Evolutionary conservation across 768 basidiomycete genomes (phyloP).

Genomic region (Rhodotorula diobovata): DNA sequence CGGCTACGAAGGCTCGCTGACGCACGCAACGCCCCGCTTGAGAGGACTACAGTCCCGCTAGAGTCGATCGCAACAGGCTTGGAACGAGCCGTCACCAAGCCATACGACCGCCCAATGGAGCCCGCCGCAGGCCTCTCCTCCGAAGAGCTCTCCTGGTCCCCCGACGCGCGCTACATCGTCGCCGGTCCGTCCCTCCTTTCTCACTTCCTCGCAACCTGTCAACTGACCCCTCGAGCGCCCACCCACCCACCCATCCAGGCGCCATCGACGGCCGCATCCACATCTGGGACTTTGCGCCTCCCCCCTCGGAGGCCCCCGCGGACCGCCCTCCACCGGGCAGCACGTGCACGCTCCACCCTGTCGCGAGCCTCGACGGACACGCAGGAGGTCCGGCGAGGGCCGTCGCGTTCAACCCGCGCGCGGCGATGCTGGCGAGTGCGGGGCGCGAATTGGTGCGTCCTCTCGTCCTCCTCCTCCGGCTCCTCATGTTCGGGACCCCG

Average conservation of each 20-base stretch:
- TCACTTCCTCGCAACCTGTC: neutral
- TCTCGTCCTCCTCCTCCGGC: too few species aligned
- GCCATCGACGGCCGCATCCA: conserved; percentile 67
- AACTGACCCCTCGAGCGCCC: neutral
- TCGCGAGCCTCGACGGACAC: conserved; percentile 66
- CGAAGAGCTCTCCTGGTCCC: conserved; percentile 90
- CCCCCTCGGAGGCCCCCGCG: conserved; percentile 45
- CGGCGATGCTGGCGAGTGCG: conserved; percentile 70
- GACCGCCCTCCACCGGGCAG: conserved; percentile 42
- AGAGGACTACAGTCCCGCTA: neutral
- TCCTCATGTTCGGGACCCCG: too few species aligned
- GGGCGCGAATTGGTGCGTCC: conserved; percentile 62
- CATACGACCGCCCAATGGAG: conserved; percentile 56
- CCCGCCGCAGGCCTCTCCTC: conserved; percentile 74
- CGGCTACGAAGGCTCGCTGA: neutral
- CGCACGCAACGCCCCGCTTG: too few species aligned
- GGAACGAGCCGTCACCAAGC: conserved; percentile 59
- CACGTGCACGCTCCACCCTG: conserved; percentile 56
- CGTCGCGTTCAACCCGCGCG: conserved; percentile 82
- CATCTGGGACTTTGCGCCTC: conserved; percentile 72
- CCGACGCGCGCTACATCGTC: conserved; percentile 84
- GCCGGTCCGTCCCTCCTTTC: conserved; percentile 58
- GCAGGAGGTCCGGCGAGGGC: conserved; percentile 71
- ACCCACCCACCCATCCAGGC: conserved; percentile 34
- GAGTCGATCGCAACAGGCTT: conserved; percentile 59